A percentile compares a stretch with the other conserved stretches of the same genome.
phyloP scores from a whole-genome alignment of 768 basidiomycete genomes.

The Phylloporus sp. region DNA sequence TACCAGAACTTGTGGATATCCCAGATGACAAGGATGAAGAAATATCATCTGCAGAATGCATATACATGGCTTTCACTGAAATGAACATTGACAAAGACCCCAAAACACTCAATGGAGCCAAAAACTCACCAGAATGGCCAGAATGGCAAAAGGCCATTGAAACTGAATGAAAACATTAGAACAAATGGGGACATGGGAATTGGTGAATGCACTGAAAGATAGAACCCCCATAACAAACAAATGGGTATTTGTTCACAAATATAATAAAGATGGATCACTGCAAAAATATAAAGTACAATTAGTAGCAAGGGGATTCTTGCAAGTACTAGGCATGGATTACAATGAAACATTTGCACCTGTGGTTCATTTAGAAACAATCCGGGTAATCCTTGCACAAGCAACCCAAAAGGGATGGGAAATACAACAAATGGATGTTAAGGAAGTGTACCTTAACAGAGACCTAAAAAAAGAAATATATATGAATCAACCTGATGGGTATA shows the following conservation, averaged over 20 bases:
- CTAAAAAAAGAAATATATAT: constrained; percentile 35
- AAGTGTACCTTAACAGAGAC: constrained; percentile 28
- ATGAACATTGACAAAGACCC: no score
- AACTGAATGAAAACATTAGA: neutral
- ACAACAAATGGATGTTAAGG: constrained; percentile 28
- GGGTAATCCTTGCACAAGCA: constrained; percentile 20
- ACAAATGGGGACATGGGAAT: constrained; percentile 1
- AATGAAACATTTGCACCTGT: constrained; percentile 33
- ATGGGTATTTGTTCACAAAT: neutral
- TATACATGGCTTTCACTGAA: no score
- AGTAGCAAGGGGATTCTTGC: constrained; percentile 39
- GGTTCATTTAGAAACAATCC: constrained; percentile 20
- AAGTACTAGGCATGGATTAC: constrained; percentile 35
- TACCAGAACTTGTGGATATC: neutral
- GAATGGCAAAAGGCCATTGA: neutral
- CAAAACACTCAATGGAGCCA: no score
- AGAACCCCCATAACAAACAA: neutral
- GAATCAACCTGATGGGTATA: constrained; percentile 25
- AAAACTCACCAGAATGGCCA: neutral
- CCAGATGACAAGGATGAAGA: neutral
- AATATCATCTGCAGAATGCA: no score
- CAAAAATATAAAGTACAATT: constrained; percentile 32
- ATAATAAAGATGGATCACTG: neutral
- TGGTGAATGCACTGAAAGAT: neutral
- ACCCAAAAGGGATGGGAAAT: constrained; percentile 23